Base-by-base conservation (phyloP, 2,329 filamentous ascomycete genomes). In the Pseudogymnoascus sp. region DNA sequence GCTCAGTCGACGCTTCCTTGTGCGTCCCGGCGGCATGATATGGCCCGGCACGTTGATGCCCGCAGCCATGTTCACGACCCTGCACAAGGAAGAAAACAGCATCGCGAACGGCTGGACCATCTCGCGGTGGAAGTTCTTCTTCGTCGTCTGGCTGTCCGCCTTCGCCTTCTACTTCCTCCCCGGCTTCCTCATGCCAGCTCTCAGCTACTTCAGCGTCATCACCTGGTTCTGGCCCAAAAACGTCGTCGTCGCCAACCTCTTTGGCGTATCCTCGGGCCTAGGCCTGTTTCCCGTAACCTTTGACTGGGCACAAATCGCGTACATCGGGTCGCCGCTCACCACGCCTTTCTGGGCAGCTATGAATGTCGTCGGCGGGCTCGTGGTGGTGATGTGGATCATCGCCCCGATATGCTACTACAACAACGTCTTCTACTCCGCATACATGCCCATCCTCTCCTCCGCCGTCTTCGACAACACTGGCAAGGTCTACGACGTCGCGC, bases 21-120 rank as follows among this genome's bases (percentile, higher is more conserved):
- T 96, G 28, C 84, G 90, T 25, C 91, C 91, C 0, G 89, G 88
- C 64, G 89, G 89, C 62, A 95, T 96, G 88, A 91, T 96, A 57
- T 96, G 91, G 91, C 91, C 91, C 1, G 88, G 88, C 20, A 95
- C 91, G 0, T 78, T 96, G 58, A 91, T 93, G 80, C 93, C 90
- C 18, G 90, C 90, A 0, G 87, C 90, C 68, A 92, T 96, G 89
- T 94, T 96, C 68, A 87, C 86, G 3, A 93, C 90, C 0, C 79
- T 96, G 58, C 91, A 96, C 73, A 91, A 88, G 68, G 86, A 91
- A 63, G 87, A 92, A 69, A 95, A 94, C 72, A 89, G 87, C 67
- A 82, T 85, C 36, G 90, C 89, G 18, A 86, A 90, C 71, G 89
- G 90, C 35, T 95, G 91, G 91, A 86, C 75, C 41, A 88, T 95